phyloP scores from a whole-genome alignment of 163 green algal species.

The Coccomyxa subellipsoidea region DNA sequence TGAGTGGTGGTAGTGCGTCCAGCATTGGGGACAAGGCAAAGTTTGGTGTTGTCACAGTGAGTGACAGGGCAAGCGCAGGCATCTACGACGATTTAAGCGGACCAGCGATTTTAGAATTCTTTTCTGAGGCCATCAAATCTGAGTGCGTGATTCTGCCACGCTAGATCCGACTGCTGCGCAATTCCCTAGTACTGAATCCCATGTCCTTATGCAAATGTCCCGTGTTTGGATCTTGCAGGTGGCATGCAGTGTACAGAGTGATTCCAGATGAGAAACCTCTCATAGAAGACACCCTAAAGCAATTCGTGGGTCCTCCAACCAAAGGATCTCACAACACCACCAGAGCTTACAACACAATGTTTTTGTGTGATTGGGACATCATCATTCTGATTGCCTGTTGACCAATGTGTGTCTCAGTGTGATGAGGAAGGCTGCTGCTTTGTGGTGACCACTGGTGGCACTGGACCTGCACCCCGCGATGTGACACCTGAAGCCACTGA shows the following conservation, averaged over 20 bases:
- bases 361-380: too few relatives aligned
- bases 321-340: too few relatives aligned
- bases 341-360: too few relatives aligned
- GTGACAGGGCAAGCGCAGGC: constrained; percentile 76
- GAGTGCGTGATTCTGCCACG: constrained; percentile 30
- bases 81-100: constrained; percentile 84
- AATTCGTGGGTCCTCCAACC: constrained; percentile 50
- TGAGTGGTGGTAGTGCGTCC: not conserved
- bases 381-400: too few relatives aligned
- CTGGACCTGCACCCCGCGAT: constrained; percentile 78
- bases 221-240: constrained; percentile 54
- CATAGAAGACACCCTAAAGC: constrained; percentile 75
- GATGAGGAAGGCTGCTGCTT: constrained; percentile 79
- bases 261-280: constrained; percentile 79
- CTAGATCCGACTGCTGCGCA: too few relatives aligned
- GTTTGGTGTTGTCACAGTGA: constrained; percentile 86
- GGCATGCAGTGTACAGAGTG: constrained; percentile 73
- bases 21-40: constrained; percentile 53
- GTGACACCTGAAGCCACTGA: constrained; percentile 91
- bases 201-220: too few relatives aligned
- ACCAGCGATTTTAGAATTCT: constrained; percentile 84
- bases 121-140: constrained; percentile 78
- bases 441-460: constrained; percentile 91
- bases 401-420: constrained; percentile 35
- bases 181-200: too few relatives aligned